These are phyloP conservation scores for Hymenoscyphus scutula DNA, from an alignment of 2,329 filamentous ascomycete species.

Conservation along the genomic window DNA sequence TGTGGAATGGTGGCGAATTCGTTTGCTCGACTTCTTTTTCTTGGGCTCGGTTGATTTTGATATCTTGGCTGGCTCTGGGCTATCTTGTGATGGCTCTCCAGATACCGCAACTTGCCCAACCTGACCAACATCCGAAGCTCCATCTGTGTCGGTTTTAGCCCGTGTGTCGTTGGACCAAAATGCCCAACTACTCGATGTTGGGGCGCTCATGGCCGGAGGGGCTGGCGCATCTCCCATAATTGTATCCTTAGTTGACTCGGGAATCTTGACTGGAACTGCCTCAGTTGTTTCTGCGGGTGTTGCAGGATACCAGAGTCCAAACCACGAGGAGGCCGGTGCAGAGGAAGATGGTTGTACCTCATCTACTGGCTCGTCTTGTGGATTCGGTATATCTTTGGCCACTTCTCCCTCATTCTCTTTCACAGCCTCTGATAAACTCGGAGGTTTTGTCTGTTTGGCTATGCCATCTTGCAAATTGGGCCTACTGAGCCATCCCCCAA, in stretches of 20 bases:
- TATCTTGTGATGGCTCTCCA: slow-evolving; percentile 54
- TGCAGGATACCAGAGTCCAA: slow-evolving; percentile 33
- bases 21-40: slow-evolving; percentile 28
- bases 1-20: slow-evolving; percentile 25
- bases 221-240: slow-evolving; percentile 27
- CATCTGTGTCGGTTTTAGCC: slow-evolving; percentile 27
- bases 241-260: slow-evolving; percentile 20
- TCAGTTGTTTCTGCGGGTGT: slow-evolving; percentile 25
- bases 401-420: slow-evolving; percentile 11
- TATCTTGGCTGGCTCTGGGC: slow-evolving; percentile 37
- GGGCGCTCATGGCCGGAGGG: slow-evolving; percentile 11
- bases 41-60: slow-evolving; percentile 22
- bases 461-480: slow-evolving; percentile 11
- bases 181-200: slow-evolving; percentile 64
- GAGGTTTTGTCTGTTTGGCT: slow-evolving; percentile 7
- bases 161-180: slow-evolving; percentile 64
- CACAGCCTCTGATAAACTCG: background rate
- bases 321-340: slow-evolving; percentile 30
- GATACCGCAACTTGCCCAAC: slow-evolving; percentile 56
- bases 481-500: slow-evolving; percentile 52
- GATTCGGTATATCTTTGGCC: background rate
- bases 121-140: slow-evolving; percentile 36
- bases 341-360: slow-evolving; percentile 6
- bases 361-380: background rate
- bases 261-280: slow-evolving; percentile 25